Percentiles rank a stretch among this genome's conserved stretches.
These are phyloP conservation scores for Plasmodium falciparum DNA, from an alignment of 169 alveolate genomes.

Conservation along the genomic window DNA sequence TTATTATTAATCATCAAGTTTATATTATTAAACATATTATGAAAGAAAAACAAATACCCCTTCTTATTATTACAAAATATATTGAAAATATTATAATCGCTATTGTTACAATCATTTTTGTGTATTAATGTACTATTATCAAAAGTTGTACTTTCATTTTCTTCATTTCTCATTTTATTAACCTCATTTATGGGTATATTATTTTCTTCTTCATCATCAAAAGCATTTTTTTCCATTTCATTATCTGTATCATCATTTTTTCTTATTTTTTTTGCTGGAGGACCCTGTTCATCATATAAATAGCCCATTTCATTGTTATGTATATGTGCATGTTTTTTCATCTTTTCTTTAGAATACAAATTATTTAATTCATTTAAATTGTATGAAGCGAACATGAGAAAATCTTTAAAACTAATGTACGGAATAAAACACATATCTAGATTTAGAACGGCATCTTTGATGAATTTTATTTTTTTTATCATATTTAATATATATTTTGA, in stretches of 20 bases:
- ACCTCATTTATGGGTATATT: neutral
- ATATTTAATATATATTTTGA: constrained; percentile 25
- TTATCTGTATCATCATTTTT: neutral
- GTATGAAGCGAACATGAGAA: constrained; percentile 53
- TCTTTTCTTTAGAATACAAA: constrained; percentile 3
- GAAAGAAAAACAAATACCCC: constrained; percentile 26
- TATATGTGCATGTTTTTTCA: neutral
- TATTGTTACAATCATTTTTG: neutral
- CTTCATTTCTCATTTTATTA: neutral
- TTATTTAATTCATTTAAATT: constrained; percentile 32
- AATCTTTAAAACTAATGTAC: constrained; percentile 49
- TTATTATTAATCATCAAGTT: constrained; percentile 18
- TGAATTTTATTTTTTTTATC: constrained; percentile 17
- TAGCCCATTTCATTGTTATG: neutral
- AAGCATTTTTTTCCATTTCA: neutral
- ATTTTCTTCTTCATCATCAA: neutral
- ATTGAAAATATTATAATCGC: neutral
- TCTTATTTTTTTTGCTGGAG: neutral
- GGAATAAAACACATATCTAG: constrained; percentile 17
- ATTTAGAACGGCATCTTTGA: constrained; percentile 26
- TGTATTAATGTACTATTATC: neutral
- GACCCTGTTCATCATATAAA: neutral
- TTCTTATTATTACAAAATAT: no score
- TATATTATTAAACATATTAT: constrained; percentile 21
- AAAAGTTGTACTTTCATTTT: neutral